Percentiles rank a stretch among this genome's conserved stretches.
phyloP scores from a whole-genome alignment of 805 yeast genomes.

The Lipomyces kockii region DNA sequence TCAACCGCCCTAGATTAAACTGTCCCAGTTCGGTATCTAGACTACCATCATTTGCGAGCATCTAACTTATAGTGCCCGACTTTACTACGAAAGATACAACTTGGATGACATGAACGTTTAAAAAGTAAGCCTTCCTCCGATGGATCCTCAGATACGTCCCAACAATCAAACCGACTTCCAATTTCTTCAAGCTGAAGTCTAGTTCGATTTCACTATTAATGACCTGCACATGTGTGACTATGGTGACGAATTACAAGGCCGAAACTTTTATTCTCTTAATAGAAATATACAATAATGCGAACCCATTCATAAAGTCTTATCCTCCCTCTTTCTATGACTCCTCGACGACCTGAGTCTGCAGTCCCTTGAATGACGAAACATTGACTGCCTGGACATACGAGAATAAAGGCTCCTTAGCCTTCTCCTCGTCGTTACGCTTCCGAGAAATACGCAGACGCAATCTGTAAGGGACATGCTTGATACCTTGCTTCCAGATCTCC shows the following conservation, averaged over 20 bases:
- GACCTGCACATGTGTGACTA: too few species aligned
- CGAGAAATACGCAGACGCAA: conserved; percentile 98
- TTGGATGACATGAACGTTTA: background rate
- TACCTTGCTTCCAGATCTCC: conserved; percentile 99
- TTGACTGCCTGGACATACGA: conserved; percentile 97
- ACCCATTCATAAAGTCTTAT: background rate
- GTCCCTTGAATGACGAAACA: conserved; percentile 95
- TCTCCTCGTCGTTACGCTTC: conserved; percentile 99
- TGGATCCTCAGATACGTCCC: background rate
- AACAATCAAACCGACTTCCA: background rate
- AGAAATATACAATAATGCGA: background rate
- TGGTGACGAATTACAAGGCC: too few species aligned
- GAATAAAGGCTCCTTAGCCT: conserved; percentile 96
- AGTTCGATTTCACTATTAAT: too few species aligned
- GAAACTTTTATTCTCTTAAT: background rate
- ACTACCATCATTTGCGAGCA: too few species aligned
- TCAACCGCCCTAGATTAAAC: too few species aligned
- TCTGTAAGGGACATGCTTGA: conserved; percentile 98
- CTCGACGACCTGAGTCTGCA: conserved; percentile 96
- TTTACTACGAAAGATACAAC: background rate
- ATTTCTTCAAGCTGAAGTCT: too few species aligned
- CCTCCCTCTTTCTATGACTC: conserved; percentile 42
- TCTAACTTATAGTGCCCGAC: too few species aligned
- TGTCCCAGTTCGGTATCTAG: too few species aligned
- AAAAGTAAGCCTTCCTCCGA: too few species aligned